Conservation (phyloP, 2,329 filamentous ascomycete species). For the Sporothrix curviconia region DNA sequence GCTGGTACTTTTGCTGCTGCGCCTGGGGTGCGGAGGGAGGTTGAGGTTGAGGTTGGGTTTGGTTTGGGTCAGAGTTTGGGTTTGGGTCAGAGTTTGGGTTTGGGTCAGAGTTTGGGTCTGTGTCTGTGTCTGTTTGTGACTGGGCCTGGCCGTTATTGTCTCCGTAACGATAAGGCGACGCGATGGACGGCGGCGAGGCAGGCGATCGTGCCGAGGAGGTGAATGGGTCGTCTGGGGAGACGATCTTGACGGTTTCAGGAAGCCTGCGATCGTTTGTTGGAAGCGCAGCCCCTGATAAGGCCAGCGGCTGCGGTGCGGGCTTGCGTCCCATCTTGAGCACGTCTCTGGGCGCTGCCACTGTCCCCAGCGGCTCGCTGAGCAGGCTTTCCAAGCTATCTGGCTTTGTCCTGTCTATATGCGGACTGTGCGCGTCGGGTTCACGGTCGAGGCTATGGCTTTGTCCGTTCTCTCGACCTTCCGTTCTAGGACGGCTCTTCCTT, state of each 20-base stretch:
- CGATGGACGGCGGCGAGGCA: conserved; percentile 32
- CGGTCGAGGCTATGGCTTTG: background rate
- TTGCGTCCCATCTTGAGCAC: conserved; percentile 49
- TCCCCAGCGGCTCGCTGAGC: conserved; percentile 5
- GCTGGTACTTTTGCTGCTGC: conserved; percentile 15
- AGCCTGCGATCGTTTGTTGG: conserved; percentile 29
- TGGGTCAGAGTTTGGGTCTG: conserved; percentile 16
- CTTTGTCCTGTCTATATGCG: background rate
- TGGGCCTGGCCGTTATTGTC: conserved; percentile 35
- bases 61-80: too few relatives aligned
- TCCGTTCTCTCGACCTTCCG: background rate
- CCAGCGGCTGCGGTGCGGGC: conserved; percentile 51
- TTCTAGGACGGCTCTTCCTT: background rate
- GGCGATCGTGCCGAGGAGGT: conserved; percentile 30
- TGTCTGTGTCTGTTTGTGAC: too few relatives aligned
- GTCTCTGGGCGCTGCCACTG: background rate
- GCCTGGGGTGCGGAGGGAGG: background rate
- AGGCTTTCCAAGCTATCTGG: background rate
- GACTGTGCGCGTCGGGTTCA: too few relatives aligned
- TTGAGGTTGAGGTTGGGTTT: conserved; percentile 2
- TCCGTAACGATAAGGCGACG: conserved; percentile 41
- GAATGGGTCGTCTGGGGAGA: conserved; percentile 31
- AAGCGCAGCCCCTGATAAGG: conserved; percentile 38
- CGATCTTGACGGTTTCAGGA: conserved; percentile 30
- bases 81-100: conserved; percentile 4